Base-by-base conservation (phyloP, 129 eudicot species). In the Artemisia argyi region DNA sequence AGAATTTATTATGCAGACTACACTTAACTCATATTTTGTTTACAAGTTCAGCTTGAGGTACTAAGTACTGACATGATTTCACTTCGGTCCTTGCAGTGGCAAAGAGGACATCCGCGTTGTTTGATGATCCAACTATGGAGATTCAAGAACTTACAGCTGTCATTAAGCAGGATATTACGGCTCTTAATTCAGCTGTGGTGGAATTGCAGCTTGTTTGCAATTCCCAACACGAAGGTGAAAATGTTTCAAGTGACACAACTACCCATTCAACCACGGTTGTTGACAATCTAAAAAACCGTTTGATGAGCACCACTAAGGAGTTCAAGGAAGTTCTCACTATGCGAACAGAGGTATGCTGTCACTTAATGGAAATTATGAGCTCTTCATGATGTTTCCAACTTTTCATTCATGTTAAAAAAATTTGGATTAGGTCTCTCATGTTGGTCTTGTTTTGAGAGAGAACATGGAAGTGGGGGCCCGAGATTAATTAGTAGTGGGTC, bases 261-360 rank as follows among this genome's bases (percentile, higher is more conserved):
- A 64, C 69, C 11, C 69, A 64, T 64, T 64, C 69, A 22, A 66
- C 49, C 14, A 62, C 67, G 1, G 39, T 93, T 65, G 98, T 93
- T 65, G 98, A 93, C 83, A 85, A 87, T 81, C 81, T 93, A 58
- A 93, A 93, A 68, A 93, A 85, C 67, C 95, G 98, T 64, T 75
- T 93, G 74, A 93, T 93, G 98, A 85, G 84, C 69, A 70, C 98
- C 49, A 93, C 96, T 28, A 93, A 93, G 76, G 98, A 93, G 83
- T 93, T 93, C 72, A 93, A 93, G 78, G 98, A 93, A 70, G 96
- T 89, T 69, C 91, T 93, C 30, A 93, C 98, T 64, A 81, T 89
- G 95, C 87, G 98, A 71, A 92, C 98, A 30, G 98, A 92, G 98
- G 98, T 89, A 58, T 76, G 73, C 46, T 7, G 46, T 39, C 11